A percentile compares a stretch with the other conserved stretches of the same genome.
These are phyloP conservation scores for Globisporangium spinosum DNA, from an alignment of 352 stramenopile genomes.

Conservation along the genomic window DNA sequence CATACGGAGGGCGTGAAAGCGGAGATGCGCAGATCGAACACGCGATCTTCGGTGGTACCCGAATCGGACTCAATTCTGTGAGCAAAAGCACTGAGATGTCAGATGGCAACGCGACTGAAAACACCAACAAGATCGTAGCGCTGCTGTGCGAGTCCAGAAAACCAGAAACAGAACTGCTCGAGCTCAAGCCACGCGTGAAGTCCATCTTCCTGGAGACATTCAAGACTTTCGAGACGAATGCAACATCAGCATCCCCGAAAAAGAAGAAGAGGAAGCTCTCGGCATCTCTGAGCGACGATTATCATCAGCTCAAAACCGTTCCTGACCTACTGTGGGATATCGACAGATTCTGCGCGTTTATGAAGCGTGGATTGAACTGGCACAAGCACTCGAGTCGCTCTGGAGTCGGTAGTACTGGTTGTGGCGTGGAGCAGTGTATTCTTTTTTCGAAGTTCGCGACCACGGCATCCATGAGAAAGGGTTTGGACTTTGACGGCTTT, in stretches of 20 bases:
- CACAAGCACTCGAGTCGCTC: conserved; percentile 3
- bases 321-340: conserved; percentile 40
- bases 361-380: conserved; percentile 17
- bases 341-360: conserved; percentile 62
- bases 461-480: conserved; percentile 24
- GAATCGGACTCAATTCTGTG: not conserved
- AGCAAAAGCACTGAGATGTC: not conserved
- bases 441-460: conserved; percentile 68
- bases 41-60: conserved; percentile 3
- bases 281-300: conserved; percentile 5
- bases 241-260: conserved; percentile 27
- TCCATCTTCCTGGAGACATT: conserved; percentile 36
- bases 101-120: not conserved
- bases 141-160: conserved; percentile 15
- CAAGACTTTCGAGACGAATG: conserved; percentile 30
- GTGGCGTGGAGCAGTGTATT: conserved; percentile 36
- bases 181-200: conserved; percentile 27
- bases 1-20: conserved; percentile 37
- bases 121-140: not conserved
- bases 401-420: not conserved
- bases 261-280: conserved; percentile 46
- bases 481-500: conserved; percentile 41
- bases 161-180: conserved; percentile 17
- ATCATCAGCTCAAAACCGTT: not conserved
- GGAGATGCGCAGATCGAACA: conserved; percentile 13